Conservation (phyloP, 2,329 filamentous ascomycete species). For the Rhynchosporium graminicola region DNA sequence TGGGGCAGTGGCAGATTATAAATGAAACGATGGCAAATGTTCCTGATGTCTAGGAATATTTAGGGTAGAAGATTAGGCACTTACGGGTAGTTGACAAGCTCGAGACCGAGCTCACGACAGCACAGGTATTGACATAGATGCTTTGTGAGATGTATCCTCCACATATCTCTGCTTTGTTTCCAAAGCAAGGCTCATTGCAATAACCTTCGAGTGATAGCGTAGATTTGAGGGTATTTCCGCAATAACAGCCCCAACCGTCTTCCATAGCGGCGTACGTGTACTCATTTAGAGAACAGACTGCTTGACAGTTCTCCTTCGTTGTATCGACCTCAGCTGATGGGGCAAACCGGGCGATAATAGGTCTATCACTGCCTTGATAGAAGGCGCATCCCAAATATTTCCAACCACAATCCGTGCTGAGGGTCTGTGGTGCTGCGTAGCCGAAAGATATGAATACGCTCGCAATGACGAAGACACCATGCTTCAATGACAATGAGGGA, state of each 20-base stretch:
- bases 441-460: slow-evolving; percentile 1
- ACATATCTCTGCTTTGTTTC: slow-evolving; percentile 36
- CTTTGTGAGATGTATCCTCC: slow-evolving; percentile 26
- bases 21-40: slow-evolving; percentile 4
- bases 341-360: not conserved
- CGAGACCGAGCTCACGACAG: slow-evolving; percentile 3
- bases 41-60: not conserved
- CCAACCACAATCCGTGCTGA: slow-evolving; percentile 7
- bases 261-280: slow-evolving; percentile 39
- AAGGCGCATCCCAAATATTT: slow-evolving; percentile 13
- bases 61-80: slow-evolving; percentile 4
- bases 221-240: slow-evolving; percentile 29
- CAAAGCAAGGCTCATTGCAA: slow-evolving; percentile 34
- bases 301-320: slow-evolving; percentile 37
- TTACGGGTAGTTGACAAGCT: slow-evolving; percentile 3
- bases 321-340: slow-evolving; percentile 15
- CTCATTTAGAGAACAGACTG: slow-evolving; percentile 29
- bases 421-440: slow-evolving; percentile 1
- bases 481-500: slow-evolving; percentile 15
- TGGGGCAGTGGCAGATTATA: not conserved
- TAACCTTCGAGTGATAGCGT: slow-evolving; percentile 26
- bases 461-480: slow-evolving; percentile 9
- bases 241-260: slow-evolving; percentile 38
- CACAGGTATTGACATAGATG: slow-evolving; percentile 13
- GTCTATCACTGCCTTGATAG: not conserved